Conservation (phyloP, 805 yeast species). For the Pichia nanzhaoensis region DNA sequence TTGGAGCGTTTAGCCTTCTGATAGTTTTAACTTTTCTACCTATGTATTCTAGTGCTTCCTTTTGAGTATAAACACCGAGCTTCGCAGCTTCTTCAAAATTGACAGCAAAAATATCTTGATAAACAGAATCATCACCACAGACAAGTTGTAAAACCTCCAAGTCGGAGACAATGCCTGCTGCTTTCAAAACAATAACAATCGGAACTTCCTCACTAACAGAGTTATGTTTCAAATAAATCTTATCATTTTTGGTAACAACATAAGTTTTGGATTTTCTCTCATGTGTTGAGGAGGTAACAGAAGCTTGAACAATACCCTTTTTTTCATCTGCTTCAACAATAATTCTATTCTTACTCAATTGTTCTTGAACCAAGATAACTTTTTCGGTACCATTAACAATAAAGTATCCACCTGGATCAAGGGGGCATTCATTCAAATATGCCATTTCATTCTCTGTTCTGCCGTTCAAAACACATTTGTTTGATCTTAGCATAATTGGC, state of each 20-base stretch:
- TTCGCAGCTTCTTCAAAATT: slow-evolving; percentile 92
- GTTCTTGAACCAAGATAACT: slow-evolving; percentile 95
- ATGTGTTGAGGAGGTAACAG: slow-evolving; percentile 96
- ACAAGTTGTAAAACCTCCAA: slow-evolving; percentile 89
- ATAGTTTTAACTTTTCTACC: slow-evolving; percentile 91
- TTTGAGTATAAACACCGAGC: slow-evolving; percentile 81
- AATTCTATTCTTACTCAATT: slow-evolving; percentile 91
- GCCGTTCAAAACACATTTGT: slow-evolving; percentile 81
- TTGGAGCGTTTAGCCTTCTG: slow-evolving; percentile 79
- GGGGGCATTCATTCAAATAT: slow-evolving; percentile 81
- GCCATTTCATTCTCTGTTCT: slow-evolving; percentile 84
- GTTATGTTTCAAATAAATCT: slow-evolving; percentile 87
- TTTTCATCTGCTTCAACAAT: slow-evolving; percentile 97
- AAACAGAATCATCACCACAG: slow-evolving; percentile 81
- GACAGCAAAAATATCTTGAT: slow-evolving; percentile 87
- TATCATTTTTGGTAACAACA: slow-evolving; percentile 85
- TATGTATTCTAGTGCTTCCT: slow-evolving; percentile 85
- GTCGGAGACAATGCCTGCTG: slow-evolving; percentile 91
- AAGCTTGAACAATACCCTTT: slow-evolving; percentile 91
- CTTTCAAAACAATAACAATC: slow-evolving; percentile 85
- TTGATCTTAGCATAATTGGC: slow-evolving; percentile 97
- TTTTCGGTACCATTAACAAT: slow-evolving; percentile 97
- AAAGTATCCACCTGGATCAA: slow-evolving; percentile 98
- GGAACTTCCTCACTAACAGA: slow-evolving; percentile 95
- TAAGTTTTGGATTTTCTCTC: slow-evolving; percentile 97